A percentile compares a stretch with the other conserved stretches of the same genome.
These are phyloP conservation scores for Ophiocordyceps camponoti-rufipedis DNA, from an alignment of 2,329 filamentous ascomycete species.

Conservation along the genomic window DNA sequence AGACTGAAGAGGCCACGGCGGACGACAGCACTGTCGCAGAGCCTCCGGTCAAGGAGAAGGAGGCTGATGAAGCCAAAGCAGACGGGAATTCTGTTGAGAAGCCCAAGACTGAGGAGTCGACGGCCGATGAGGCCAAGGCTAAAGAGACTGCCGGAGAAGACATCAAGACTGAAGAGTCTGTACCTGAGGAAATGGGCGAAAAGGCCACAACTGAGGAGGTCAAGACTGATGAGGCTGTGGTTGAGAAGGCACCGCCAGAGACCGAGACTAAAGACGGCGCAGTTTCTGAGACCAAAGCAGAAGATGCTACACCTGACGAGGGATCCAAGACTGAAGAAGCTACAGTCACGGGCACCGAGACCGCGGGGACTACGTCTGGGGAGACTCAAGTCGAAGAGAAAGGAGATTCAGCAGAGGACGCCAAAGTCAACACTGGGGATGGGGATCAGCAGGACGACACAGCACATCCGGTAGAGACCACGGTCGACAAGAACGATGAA, in stretches of 20 bases:
- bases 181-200: too few relatives aligned
- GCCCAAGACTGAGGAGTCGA: conserved; percentile 1
- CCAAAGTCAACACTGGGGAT: neutral
- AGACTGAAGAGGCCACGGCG: too few relatives aligned
- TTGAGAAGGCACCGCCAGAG: too few relatives aligned
- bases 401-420: neutral
- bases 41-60: too few relatives aligned
- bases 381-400: neutral
- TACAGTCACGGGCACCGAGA: too few relatives aligned
- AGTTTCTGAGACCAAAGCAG: neutral
- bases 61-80: neutral
- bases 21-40: too few relatives aligned
- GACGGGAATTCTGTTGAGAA: neutral
- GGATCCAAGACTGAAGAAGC: neutral
- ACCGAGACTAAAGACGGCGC: too few relatives aligned
- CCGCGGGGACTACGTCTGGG: neutral
- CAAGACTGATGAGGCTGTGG: too few relatives aligned
- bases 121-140: conserved; percentile 1
- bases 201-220: too few relatives aligned
- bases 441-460: neutral
- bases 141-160: neutral
- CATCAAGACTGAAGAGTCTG: neutral
- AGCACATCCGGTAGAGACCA: neutral
- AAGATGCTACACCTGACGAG: neutral
- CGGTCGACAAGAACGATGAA: neutral